phyloP scores from a whole-genome alignment of 2,329 filamentous ascomycete genomes.

The Hymenoscyphus scutula region DNA sequence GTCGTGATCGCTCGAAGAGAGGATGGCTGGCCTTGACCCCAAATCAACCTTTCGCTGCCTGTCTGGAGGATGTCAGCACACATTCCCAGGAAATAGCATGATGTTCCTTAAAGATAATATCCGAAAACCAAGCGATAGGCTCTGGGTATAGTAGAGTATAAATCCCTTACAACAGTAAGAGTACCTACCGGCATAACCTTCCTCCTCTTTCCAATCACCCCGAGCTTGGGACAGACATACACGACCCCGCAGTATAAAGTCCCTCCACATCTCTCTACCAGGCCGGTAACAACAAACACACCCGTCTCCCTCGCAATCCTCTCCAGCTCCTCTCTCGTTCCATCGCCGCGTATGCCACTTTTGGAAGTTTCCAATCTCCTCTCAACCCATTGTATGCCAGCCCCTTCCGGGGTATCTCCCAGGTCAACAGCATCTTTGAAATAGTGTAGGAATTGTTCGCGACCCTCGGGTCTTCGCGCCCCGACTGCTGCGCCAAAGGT shows the following conservation, averaged over 20 bases:
- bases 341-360: conserved; percentile 59
- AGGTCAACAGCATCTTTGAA: conserved; percentile 78
- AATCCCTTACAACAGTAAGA: not conserved
- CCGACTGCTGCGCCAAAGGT: conserved; percentile 76
- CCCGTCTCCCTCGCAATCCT: conserved; percentile 71
- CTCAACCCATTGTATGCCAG: conserved; percentile 69
- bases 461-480: conserved; percentile 62
- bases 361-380: conserved; percentile 45
- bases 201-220: conserved; percentile 77
- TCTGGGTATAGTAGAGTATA: too few relatives aligned
- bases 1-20: conserved; percentile 79
- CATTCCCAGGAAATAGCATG: not conserved
- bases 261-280: conserved; percentile 77
- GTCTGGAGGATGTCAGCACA: conserved; percentile 46
- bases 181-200: conserved; percentile 81
- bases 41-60: conserved; percentile 77
- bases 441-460: conserved; percentile 80
- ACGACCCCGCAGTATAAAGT: conserved; percentile 81
- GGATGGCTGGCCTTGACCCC: conserved; percentile 79
- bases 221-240: conserved; percentile 73
- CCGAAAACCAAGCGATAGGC: too few relatives aligned
- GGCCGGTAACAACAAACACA: conserved; percentile 76
- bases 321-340: conserved; percentile 79
- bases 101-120: not conserved
- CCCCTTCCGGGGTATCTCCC: conserved; percentile 72